These are phyloP conservation scores for Amanita brunnescens DNA, from an alignment of 768 basidiomycete genomes.

Conservation along the genomic window DNA sequence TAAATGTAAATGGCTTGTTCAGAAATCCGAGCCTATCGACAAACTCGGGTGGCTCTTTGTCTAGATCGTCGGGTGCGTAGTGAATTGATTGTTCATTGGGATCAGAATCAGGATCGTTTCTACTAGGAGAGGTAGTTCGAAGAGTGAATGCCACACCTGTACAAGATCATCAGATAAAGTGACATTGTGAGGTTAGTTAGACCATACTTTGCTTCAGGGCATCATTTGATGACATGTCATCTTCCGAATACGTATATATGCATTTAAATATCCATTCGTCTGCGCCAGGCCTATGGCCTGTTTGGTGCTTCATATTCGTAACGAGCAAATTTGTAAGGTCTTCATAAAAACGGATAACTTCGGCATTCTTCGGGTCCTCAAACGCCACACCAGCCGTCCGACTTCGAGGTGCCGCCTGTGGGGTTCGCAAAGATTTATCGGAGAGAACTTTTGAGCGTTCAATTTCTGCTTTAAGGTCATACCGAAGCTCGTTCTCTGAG, in stretches of 20 bases:
- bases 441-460: slow-evolving; percentile 39
- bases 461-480: slow-evolving; percentile 58
- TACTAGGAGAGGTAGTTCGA: slow-evolving; percentile 30
- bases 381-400: slow-evolving; percentile 26
- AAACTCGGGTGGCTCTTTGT: slow-evolving; percentile 50
- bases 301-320: slow-evolving; percentile 41
- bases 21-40: slow-evolving; percentile 56
- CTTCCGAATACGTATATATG: slow-evolving; percentile 49
- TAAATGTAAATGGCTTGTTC: slow-evolving; percentile 57
- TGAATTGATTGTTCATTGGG: slow-evolving; percentile 37
- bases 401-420: slow-evolving; percentile 28
- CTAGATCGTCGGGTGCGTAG: slow-evolving; percentile 57
- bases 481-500: slow-evolving; percentile 40
- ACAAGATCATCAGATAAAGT: slow-evolving; percentile 3
- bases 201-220: slow-evolving; percentile 29
- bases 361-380: slow-evolving; percentile 50
- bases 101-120: slow-evolving; percentile 22
- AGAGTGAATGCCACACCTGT: slow-evolving; percentile 56
- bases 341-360: slow-evolving; percentile 72
- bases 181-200: slow-evolving; percentile 12
- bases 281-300: slow-evolving; percentile 29
- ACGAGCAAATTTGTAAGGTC: slow-evolving; percentile 78
- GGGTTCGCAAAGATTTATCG: slow-evolving; percentile 32
- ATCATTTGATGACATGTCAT: slow-evolving; percentile 17
- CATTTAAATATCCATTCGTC: slow-evolving; percentile 63